Conservation (phyloP, 2,329 filamentous ascomycete genomes). For the Cordyceps sp. region DNA sequence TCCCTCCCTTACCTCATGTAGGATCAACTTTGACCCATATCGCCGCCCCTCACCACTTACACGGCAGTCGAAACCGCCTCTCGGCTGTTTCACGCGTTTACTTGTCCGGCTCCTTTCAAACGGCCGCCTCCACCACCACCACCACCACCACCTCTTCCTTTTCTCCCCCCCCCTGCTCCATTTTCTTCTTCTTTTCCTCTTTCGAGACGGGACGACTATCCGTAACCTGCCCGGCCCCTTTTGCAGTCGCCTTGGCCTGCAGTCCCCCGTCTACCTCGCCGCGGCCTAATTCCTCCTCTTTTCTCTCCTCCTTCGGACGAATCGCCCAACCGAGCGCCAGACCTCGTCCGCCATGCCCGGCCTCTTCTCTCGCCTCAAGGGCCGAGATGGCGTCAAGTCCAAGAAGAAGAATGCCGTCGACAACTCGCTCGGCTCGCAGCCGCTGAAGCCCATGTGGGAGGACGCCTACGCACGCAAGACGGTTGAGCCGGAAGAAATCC, state of each 20-base stretch:
- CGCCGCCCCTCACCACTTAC: slow-evolving; percentile 2
- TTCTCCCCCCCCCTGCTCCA: not conserved
- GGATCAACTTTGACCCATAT: not conserved
- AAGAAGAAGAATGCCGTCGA: slow-evolving; percentile 50
- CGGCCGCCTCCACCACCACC: no score
- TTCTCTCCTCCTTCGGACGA: not conserved
- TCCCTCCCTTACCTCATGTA: no score
- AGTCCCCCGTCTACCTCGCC: not conserved
- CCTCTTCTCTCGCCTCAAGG: slow-evolving; percentile 51
- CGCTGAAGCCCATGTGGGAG: slow-evolving; percentile 64
- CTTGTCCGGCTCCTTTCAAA: not conserved
- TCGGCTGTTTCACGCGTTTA: not conserved
- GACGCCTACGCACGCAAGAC: slow-evolving; percentile 73
- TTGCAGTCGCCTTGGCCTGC: not conserved
- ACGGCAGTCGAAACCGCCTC: slow-evolving; percentile 1
- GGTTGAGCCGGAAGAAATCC: slow-evolving; percentile 79
- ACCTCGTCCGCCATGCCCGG: slow-evolving; percentile 29
- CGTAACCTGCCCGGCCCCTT: not conserved
- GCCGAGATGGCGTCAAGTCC: slow-evolving; percentile 48
- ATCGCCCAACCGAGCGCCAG: not conserved
- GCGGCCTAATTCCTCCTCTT: not conserved
- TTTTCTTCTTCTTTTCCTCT: slow-evolving; percentile 2
- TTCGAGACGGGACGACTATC: not conserved
- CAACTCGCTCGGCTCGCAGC: slow-evolving; percentile 30
- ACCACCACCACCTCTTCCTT: not conserved